phyloP scores from a whole-genome alignment of 257 asterid genomes.

The Nicotiana tabacum region DNA sequence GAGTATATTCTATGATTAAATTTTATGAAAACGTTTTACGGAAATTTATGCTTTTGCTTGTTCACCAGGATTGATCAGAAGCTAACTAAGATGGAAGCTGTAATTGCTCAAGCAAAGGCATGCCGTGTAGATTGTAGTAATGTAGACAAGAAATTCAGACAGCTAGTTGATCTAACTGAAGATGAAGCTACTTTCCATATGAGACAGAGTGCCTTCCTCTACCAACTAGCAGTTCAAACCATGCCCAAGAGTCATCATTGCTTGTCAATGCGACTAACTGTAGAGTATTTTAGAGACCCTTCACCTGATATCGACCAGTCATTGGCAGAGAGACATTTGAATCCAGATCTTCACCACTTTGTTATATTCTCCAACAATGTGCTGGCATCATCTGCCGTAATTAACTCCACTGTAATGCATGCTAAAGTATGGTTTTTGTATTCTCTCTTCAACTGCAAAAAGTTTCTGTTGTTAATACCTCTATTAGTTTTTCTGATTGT shows the following conservation, averaged over 20 bases:
- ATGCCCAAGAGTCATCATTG: conserved; percentile 98
- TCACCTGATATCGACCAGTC: conserved; percentile 47
- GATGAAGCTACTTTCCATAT: conserved; percentile 92
- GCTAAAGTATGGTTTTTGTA: conserved; percentile 52
- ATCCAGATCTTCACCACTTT: conserved; percentile 76
- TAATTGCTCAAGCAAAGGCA: conserved; percentile 64
- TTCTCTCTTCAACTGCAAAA: conserved; percentile 5
- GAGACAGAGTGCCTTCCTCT: conserved; percentile 97
- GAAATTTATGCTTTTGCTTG: conserved; percentile 17
- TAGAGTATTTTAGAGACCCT: conserved; percentile 74
- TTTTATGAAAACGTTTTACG: neutral
- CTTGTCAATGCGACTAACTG: conserved; percentile 85
- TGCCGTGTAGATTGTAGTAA: conserved; percentile 82
- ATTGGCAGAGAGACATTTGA: conserved; percentile 44
- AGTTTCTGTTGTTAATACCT: conserved; percentile 9
- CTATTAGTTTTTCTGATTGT: conserved; percentile 15
- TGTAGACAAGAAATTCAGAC: conserved; percentile 96
- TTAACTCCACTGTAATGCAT: conserved; percentile 78
- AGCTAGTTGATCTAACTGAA: conserved; percentile 86
- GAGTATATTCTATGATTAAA: neutral
- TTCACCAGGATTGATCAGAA: conserved; percentile 56
- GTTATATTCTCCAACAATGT: conserved; percentile 77
- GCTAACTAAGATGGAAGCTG: conserved; percentile 69
- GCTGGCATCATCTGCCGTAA: conserved; percentile 80
- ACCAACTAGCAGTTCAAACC: conserved; percentile 94